A percentile compares a stretch with the other conserved stretches of the same genome.
Conservation (phyloP, 2,329 filamentous ascomycete genomes). For the Malbranchea cinnamomea region DNA sequence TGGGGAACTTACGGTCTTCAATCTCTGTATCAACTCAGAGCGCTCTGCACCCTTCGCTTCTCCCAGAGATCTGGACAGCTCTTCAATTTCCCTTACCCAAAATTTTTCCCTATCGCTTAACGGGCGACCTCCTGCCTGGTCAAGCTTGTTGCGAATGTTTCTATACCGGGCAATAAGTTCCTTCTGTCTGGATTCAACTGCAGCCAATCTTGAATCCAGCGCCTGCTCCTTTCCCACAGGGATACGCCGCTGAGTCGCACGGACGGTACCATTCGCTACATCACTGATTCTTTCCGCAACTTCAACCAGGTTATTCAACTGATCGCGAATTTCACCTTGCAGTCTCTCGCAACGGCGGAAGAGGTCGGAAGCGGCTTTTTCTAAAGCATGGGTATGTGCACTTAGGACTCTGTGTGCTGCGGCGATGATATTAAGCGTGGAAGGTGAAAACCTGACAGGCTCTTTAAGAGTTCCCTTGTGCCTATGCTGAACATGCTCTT, state of each 20-base stretch:
- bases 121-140: constrained; percentile 28
- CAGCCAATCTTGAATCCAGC: constrained; percentile 26
- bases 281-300: constrained; percentile 31
- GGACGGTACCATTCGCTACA: constrained; percentile 20
- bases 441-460: constrained; percentile 32
- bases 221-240: constrained; percentile 19
- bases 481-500: constrained; percentile 29
- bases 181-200: constrained; percentile 25
- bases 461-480: constrained; percentile 29
- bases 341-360: constrained; percentile 37
- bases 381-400: constrained; percentile 30
- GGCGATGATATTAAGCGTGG: constrained; percentile 33
- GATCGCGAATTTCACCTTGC: constrained; percentile 32
- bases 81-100: constrained; percentile 31
- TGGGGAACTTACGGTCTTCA: constrained; percentile 26
- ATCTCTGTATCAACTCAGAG: constrained; percentile 14
- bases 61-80: constrained; percentile 23
- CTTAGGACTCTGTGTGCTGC: constrained; percentile 33
- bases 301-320: constrained; percentile 30
- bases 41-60: constrained; percentile 12
- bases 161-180: constrained; percentile 29
- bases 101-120: constrained; percentile 32
- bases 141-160: constrained; percentile 27
- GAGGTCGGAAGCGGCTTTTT: constrained; percentile 35
- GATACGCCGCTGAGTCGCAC: constrained; percentile 14